phyloP scores from a whole-genome alignment of 805 yeast genomes.

The Candida jianshihensis region DNA sequence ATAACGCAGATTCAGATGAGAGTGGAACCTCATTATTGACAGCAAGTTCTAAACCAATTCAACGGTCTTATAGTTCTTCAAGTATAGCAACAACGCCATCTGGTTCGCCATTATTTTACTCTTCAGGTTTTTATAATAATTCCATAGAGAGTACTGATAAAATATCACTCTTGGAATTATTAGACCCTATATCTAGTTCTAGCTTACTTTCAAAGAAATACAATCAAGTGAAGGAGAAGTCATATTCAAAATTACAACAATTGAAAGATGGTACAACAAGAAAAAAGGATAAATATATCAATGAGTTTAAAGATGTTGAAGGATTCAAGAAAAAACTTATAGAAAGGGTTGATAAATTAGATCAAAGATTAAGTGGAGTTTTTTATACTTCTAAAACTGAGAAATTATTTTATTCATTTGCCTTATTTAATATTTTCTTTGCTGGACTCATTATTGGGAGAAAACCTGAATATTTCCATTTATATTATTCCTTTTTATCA shows the following conservation, averaged over 20 bases:
- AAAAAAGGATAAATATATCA: slow-evolving; percentile 12
- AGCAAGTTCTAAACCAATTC: slow-evolving; percentile 8
- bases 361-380: slow-evolving; percentile 29
- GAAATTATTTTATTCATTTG: slow-evolving; percentile 72
- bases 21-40: no score
- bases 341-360: slow-evolving; percentile 30
- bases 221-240: slow-evolving; percentile 19
- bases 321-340: slow-evolving; percentile 17
- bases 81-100: slow-evolving; percentile 15
- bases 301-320: slow-evolving; percentile 20
- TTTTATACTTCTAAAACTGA: slow-evolving; percentile 50
- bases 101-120: slow-evolving; percentile 19
- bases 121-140: slow-evolving; percentile 11
- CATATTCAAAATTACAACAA: slow-evolving; percentile 13
- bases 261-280: slow-evolving; percentile 15
- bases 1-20: no score
- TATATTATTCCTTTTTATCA: slow-evolving; percentile 60
- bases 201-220: slow-evolving; percentile 19
- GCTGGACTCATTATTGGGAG: slow-evolving; percentile 75
- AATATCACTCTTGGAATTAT: slow-evolving; percentile 21
- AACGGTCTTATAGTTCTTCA: slow-evolving; percentile 15
- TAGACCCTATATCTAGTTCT: slow-evolving; percentile 24
- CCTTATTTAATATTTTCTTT: slow-evolving; percentile 59
- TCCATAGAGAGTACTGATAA: slow-evolving; percentile 18
- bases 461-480: slow-evolving; percentile 70